phyloP scores from a whole-genome alignment of 257 asterid genomes.

The Nicotiana sylvestris region DNA sequence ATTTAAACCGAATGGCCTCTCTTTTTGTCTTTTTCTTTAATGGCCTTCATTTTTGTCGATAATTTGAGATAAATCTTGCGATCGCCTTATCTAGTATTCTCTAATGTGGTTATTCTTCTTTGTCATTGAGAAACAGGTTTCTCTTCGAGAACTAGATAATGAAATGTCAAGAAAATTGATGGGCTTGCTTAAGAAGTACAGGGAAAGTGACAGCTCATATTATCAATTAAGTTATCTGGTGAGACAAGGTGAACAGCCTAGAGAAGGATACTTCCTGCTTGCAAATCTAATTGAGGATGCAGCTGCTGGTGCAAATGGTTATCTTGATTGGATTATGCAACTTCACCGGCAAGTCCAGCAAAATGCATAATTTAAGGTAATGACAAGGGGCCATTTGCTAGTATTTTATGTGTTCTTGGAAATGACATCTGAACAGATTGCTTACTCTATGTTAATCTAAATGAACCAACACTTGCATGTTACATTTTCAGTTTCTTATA shows the following conservation, averaged over 20 bases:
- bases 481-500: background rate
- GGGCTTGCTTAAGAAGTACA: constrained; percentile 42
- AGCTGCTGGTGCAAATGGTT: constrained; percentile 67
- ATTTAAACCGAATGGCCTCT: background rate
- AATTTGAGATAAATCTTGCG: background rate
- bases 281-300: constrained; percentile 80
- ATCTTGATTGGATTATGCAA: constrained; percentile 84
- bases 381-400: background rate
- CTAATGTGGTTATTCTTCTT: constrained; percentile 19
- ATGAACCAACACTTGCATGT: background rate
- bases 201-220: constrained; percentile 69
- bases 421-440: background rate
- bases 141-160: constrained; percentile 52
- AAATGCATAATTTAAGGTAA: constrained; percentile 60
- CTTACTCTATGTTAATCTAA: background rate
- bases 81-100: background rate
- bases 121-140: constrained; percentile 47
- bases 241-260: constrained; percentile 95
- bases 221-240: constrained; percentile 71
- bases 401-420: background rate
- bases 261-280: constrained; percentile 80
- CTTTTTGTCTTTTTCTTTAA: background rate
- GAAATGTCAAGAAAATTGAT: constrained; percentile 62
- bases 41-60: background rate
- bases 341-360: constrained; percentile 75